These are phyloP conservation scores for Candida schatavii DNA, from an alignment of 805 yeast genomes.

Conservation along the genomic window DNA sequence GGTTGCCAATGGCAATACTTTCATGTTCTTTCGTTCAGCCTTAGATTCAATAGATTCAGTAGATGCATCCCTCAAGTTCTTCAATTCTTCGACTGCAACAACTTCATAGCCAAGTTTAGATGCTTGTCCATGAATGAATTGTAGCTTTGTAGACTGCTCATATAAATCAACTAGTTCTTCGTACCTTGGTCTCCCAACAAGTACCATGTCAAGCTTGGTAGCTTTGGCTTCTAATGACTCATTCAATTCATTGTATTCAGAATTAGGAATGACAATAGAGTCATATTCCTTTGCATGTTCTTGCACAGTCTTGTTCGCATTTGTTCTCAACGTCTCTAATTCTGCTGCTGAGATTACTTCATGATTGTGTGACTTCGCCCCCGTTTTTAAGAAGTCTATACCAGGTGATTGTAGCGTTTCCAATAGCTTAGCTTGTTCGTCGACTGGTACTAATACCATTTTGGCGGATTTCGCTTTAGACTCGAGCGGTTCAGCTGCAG, in stretches of 20 bases:
- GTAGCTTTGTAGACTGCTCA: not conserved
- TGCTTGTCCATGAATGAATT: constrained; percentile 7
- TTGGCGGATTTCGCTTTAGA: constrained; percentile 3
- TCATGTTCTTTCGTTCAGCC: constrained; percentile 9
- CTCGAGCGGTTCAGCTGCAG: constrained; percentile 3
- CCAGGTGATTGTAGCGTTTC: constrained; percentile 16
- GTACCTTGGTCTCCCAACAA: not conserved
- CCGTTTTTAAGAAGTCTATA: constrained; percentile 15
- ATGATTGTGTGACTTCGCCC: not conserved
- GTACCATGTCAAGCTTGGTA: not conserved
- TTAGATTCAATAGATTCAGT: constrained; percentile 15
- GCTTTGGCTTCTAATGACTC: constrained; percentile 12
- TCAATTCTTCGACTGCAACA: constrained; percentile 5
- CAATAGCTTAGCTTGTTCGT: constrained; percentile 1
- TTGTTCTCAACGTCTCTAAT: constrained; percentile 4
- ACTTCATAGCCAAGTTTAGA: constrained; percentile 10
- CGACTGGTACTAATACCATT: constrained; percentile 1
- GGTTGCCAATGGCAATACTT: constrained; percentile 13
- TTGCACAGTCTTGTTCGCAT: constrained; percentile 6
- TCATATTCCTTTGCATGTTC: constrained; percentile 16
- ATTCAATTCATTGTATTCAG: constrained; percentile 10
- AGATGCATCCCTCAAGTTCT: constrained; percentile 2
- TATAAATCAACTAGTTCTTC: not conserved
- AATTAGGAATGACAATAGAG: constrained; percentile 7
- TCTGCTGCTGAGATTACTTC: constrained; percentile 10